Conservation (phyloP, 2,329 filamentous ascomycete genomes). For the Claviceps paspali region DNA sequence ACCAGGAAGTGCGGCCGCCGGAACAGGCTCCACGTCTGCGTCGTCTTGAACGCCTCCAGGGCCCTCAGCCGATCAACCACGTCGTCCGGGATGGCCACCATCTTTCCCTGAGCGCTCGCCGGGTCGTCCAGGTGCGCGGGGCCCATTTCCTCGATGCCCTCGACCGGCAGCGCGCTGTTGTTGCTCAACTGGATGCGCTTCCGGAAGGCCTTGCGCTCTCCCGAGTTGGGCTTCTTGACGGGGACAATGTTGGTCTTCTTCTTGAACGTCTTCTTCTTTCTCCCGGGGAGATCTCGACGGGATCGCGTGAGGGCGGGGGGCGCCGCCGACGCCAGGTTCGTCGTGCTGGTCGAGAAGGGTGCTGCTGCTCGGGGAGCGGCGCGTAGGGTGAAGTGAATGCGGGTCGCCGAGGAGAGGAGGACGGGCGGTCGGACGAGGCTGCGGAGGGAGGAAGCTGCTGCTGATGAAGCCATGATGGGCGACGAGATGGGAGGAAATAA, state of each 20-base stretch:
- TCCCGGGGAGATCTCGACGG: conserved; percentile 19
- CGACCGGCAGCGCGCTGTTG: conserved; percentile 73
- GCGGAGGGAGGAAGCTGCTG: conserved; percentile 19
- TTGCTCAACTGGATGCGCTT: conserved; percentile 89
- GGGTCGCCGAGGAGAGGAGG: conserved; percentile 16
- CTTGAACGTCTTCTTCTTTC: conserved; percentile 36
- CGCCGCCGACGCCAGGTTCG: conserved; percentile 14
- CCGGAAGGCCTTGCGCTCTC: conserved; percentile 74
- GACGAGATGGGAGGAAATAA: background rate
- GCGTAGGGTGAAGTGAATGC: conserved; percentile 16
- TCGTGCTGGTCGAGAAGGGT: conserved; percentile 24
- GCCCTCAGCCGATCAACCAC: conserved; percentile 68
- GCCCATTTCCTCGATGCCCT: conserved; percentile 47
- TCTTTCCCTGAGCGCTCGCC: conserved; percentile 44
- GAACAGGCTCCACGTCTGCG: conserved; percentile 80
- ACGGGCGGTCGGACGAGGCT: conserved; percentile 25
- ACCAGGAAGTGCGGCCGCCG: conserved; percentile 65
- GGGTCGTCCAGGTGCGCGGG: conserved; percentile 36
- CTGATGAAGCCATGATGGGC: conserved; percentile 5
- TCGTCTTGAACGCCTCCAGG: conserved; percentile 81
- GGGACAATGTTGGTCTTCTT: conserved; percentile 27
- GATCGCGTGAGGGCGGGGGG: conserved; percentile 19
- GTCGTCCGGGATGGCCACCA: conserved; percentile 52
- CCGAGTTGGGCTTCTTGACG: conserved; percentile 46
- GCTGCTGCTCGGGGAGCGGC: conserved; percentile 4